Base-by-base conservation (phyloP, 495 filamentous ascomycete genomes). In the Aspergillus egyptiacus region DNA sequence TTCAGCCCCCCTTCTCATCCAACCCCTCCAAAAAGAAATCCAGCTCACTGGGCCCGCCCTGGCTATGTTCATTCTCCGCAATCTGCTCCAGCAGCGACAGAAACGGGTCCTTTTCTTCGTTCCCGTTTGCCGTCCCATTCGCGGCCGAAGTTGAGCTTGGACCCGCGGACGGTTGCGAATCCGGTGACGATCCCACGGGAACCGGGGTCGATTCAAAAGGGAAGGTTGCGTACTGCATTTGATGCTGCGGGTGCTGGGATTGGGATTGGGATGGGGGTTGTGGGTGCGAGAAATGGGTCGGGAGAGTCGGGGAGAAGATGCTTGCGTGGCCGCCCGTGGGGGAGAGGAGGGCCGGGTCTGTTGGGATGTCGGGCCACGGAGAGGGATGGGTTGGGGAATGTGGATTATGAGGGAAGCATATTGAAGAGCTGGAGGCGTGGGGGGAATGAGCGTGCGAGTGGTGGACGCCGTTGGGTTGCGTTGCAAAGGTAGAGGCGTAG, bases 41-140 rank as follows among this genome's bases (percentile, higher is more conserved):
- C 49, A 86, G 56, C 59, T 88, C 85, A 57, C 79, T 85, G 22
- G 82, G 83, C 19, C 80, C 77, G 6, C 74, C 73, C 35, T 68
- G 73, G 24, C 68, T 65, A 42, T 78, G 64, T 59, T 89, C 86
- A 58, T 87, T 88, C 63, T 89, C 85, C 0, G 86, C 85, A 47
- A 91, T 65, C 67, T 89, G 86, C 60, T 91, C 86, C 28, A 91
- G 69, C 37, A 91, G 60, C 50, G 80, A 86, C 22, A 91, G 58
- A 55, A 91, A 91, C 2, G 87, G 87, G 58, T 91, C 87, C 46
- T 85, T 88, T 48, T 89, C 86, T 20, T 43, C 40, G 22, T 32
- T 22, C 24, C 62, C 63, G 1, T 56, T 57, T 10, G 50, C 57
- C 0, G 64, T 58, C 32, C 68, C 51, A 9, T 19, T 15, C 31